Evolutionary conservation across 164 flowering plant genomes (phyloP), one percentile per base, ranked within the genome.

Genomic region (Stephania yunnanensis): DNA sequence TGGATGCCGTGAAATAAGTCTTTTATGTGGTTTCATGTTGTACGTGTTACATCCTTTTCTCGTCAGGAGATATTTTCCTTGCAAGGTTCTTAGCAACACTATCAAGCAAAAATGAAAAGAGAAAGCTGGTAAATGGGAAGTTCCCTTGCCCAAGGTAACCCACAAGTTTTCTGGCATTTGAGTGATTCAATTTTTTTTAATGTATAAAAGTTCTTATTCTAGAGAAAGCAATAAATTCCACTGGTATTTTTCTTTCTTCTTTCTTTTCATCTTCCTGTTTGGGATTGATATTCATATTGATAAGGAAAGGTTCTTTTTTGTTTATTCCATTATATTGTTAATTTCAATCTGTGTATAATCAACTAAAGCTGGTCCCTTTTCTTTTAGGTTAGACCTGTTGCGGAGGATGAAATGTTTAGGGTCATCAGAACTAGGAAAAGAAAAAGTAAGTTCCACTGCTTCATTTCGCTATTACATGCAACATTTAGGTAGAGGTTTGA

Each of bases 111-210:
- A 95, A 86, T 88, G 99, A 82, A 95, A 95, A 77, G 99, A 95
- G 83, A 95, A 87, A 81, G 98, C 99, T 80, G 99, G 99, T 52
- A 95, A 93, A 84, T 95, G 99, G 99, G 97, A 95, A 69, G 99
- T 95, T 66, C 99, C 99, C 71, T 81, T 95, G 55, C 99, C 99
- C 42, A 95, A 93, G 97, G 99, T 92, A 78, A 22, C 25, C 22
- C 61, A 53, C 17, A 53, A 15, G 5, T 53, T 53, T 15, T 53
- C 4, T n/a, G n/a, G n/a, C n/a, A n/a, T n/a, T n/a, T n/a, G n/a
- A n/a, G n/a, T n/a, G n/a, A n/a, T n/a, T n/a, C n/a, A n/a, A n/a
- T n/a, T n/a, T n/a, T n/a, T n/a, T n/a, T n/a, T n/a, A n/a, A n/a
- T n/a, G n/a, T n/a, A n/a, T n/a, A n/a, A n/a, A n/a, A n/a, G n/a